Evolutionary conservation across 2,329 filamentous ascomycete species (phyloP).

Genomic region (Talaromyces atroroseus): DNA sequence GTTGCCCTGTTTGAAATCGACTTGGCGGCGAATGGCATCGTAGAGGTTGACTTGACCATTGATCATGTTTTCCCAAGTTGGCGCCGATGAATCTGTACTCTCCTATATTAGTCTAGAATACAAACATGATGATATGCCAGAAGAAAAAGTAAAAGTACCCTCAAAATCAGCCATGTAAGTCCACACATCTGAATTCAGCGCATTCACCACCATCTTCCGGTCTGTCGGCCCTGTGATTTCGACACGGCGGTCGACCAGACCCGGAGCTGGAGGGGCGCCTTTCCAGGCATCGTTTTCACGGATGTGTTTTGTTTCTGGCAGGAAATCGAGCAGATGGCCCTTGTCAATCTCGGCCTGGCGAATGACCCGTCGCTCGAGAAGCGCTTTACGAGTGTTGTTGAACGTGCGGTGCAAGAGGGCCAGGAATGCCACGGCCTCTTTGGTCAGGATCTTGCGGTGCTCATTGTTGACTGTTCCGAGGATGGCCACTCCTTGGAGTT

Average conservation of each 20-base stretch:
- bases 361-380: constrained; percentile 78
- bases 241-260: constrained; percentile 84
- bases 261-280: constrained; percentile 84
- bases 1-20: constrained; percentile 91
- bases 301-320: constrained; percentile 92
- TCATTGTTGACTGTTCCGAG: constrained; percentile 71
- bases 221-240: constrained; percentile 98
- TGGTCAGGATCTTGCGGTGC: constrained; percentile 85
- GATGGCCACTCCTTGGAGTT: constrained; percentile 84
- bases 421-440: constrained; percentile 84
- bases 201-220: constrained; percentile 98
- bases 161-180: constrained; percentile 99
- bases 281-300: constrained; percentile 92
- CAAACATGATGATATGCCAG: not conserved
- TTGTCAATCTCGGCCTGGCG: constrained; percentile 92
- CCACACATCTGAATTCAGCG: constrained; percentile 91
- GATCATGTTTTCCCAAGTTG: constrained; percentile 99
- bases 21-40: constrained; percentile 85
- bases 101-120: constrained; percentile 6
- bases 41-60: constrained; percentile 97
- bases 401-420: constrained; percentile 93
- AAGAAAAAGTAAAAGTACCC: constrained; percentile 54
- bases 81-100: constrained; percentile 75
- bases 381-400: constrained; percentile 78
- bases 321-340: constrained; percentile 83